Evolutionary conservation across 768 basidiomycete species (phyloP).

Genomic region (Mycena metata): DNA sequence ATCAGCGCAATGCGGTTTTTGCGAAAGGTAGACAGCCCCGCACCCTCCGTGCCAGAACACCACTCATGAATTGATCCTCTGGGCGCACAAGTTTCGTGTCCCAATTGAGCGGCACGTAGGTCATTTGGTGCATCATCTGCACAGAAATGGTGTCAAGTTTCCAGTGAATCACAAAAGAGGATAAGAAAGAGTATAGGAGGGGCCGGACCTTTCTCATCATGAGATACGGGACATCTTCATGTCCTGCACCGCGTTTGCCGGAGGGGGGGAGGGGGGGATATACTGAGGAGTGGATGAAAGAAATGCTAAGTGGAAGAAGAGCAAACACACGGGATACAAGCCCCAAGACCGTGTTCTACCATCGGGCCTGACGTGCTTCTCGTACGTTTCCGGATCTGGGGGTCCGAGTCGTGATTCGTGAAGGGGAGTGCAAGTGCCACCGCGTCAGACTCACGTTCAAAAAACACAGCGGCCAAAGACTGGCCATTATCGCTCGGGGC

Average conservation of each 20-base stretch:
- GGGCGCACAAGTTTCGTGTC: conserved; percentile 36
- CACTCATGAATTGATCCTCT: conserved; percentile 42
- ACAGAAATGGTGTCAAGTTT: conserved; percentile 11
- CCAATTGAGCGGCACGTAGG: conserved; percentile 36
- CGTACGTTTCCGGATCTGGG: conserved; percentile 34
- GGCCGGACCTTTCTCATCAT: conserved; percentile 35
- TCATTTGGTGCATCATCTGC: conserved; percentile 40
- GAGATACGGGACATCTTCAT: conserved; percentile 33
- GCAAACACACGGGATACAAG: conserved; percentile 39
- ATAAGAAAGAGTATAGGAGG: conserved; percentile 10
- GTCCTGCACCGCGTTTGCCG: conserved; percentile 29
- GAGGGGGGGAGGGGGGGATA: too few relatives aligned
- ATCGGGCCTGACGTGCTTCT: conserved; percentile 34
- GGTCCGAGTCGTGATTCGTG: conserved; percentile 10
- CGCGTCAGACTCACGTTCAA: conserved; percentile 36
- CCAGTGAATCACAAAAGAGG: too few relatives aligned
- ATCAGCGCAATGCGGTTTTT: conserved; percentile 17
- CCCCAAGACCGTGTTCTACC: conserved; percentile 43
- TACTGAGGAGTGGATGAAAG: conserved; percentile 29
- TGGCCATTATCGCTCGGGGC: conserved; percentile 38
- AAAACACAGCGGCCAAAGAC: conserved; percentile 36
- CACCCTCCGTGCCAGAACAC: conserved; percentile 40
- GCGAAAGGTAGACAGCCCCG: neutral
- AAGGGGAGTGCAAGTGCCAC: conserved; percentile 21
- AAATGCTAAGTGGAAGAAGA: conserved; percentile 4